phyloP scores from a whole-genome alignment of 1,284 basidiomycete species.

The Golubevia sp. region DNA sequence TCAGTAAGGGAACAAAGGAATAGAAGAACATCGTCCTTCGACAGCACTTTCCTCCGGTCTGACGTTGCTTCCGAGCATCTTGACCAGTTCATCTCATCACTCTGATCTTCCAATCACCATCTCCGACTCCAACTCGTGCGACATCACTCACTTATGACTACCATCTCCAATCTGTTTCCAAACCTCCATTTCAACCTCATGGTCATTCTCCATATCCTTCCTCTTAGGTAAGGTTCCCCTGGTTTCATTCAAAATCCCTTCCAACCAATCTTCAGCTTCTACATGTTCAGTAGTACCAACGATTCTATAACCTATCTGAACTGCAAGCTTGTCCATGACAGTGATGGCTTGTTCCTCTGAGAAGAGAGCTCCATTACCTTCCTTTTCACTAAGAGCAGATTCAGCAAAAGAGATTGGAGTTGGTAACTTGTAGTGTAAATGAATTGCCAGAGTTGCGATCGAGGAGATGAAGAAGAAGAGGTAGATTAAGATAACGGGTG shows the following conservation, averaged over 20 bases:
- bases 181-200: slow-evolving; percentile 50
- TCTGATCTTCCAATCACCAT: no score
- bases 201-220: slow-evolving; percentile 4
- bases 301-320: slow-evolving; percentile 54
- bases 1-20: not conserved
- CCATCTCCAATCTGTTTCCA: slow-evolving; percentile 45
- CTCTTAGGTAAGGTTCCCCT: slow-evolving; percentile 15
- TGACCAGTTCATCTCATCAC: not conserved
- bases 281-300: slow-evolving; percentile 57
- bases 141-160: not conserved
- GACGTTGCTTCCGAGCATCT: no score
- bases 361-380: slow-evolving; percentile 20
- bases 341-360: slow-evolving; percentile 45
- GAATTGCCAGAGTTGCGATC: slow-evolving; percentile 17
- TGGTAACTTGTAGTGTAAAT: slow-evolving; percentile 51
- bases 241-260: slow-evolving; percentile 30
- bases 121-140: not conserved
- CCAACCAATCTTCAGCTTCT: slow-evolving; percentile 53
- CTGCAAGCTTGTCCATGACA: slow-evolving; percentile 48
- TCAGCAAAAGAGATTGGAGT: slow-evolving; percentile 16
- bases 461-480: not conserved
- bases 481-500: no score
- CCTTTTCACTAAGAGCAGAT: slow-evolving; percentile 14
- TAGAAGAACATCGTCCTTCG: no score
- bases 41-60: no score